These are phyloP conservation scores for Persicaria maculosa DNA, from an alignment of 148 eudicot species.

Conservation along the genomic window DNA sequence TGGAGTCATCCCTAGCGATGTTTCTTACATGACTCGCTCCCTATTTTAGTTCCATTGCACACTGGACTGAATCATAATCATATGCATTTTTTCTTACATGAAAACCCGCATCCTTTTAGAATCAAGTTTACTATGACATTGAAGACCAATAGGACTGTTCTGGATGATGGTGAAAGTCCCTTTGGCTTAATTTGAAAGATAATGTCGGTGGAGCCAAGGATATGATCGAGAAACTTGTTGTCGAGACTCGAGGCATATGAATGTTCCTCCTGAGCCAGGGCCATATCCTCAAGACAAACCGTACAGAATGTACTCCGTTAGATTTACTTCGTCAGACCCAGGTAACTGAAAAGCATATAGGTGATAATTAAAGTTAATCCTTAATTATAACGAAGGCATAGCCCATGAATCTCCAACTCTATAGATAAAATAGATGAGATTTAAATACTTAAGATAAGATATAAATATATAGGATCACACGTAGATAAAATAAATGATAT, in stretches of 20 bases:
- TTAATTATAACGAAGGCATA: neutral
- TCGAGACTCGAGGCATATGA: slow-evolving; percentile 47
- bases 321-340: slow-evolving; percentile 76
- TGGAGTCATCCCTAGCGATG: no score
- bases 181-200: slow-evolving; percentile 17
- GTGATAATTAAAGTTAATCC: neutral
- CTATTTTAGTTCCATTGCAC: neutral
- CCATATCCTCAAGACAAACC: slow-evolving; percentile 99
- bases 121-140: slow-evolving; percentile 61
- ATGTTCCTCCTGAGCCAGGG: slow-evolving; percentile 94
- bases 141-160: slow-evolving; percentile 55
- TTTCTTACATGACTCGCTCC: neutral
- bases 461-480: no score
- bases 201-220: slow-evolving; percentile 38
- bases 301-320: slow-evolving; percentile 66
- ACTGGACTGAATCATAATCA: neutral
- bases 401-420: no score
- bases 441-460: no score
- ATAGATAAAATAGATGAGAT: no score
- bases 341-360: slow-evolving; percentile 31
- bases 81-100: slow-evolving; percentile 17
- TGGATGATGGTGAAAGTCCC: slow-evolving; percentile 39
- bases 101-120: slow-evolving; percentile 61
- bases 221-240: slow-evolving; percentile 34
- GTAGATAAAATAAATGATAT: no score